These are phyloP conservation scores for Aureobasidium uvarum DNA, from an alignment of 2,329 filamentous ascomycete genomes.

Conservation along the genomic window DNA sequence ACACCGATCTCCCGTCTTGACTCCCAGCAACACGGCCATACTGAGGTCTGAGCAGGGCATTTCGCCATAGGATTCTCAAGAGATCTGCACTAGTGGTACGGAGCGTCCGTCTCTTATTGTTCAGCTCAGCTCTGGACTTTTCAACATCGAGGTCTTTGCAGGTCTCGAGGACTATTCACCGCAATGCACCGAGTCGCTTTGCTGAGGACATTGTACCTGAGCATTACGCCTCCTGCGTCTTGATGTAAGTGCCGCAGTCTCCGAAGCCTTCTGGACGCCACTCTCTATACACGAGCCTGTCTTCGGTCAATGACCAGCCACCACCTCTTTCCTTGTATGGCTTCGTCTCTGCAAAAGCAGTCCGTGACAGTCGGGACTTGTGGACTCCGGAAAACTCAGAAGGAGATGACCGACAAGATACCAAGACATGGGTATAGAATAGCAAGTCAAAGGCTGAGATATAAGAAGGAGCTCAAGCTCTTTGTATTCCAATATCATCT, in stretches of 20 bases:
- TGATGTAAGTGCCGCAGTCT: constrained; percentile 9
- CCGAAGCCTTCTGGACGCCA: background rate
- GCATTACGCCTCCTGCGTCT: background rate
- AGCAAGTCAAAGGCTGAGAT: constrained; percentile 5
- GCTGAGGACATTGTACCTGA: background rate
- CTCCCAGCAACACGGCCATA: constrained; percentile 4
- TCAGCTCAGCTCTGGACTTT: constrained; percentile 17
- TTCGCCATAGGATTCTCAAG: background rate
- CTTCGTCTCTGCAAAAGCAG: background rate
- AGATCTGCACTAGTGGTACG: constrained; percentile 7
- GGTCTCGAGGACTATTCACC: background rate
- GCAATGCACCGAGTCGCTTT: background rate
- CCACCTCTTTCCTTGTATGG: constrained; percentile 16
- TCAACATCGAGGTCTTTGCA: background rate
- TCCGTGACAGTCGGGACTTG: background rate
- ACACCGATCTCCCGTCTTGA: constrained; percentile 10
- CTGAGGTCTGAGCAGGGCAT: background rate
- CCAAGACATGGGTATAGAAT: constrained; percentile 1
- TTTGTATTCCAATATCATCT: background rate
- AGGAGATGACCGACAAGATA: constrained; percentile 9
- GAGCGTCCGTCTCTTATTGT: constrained; percentile 17
- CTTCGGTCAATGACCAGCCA: constrained; percentile 5
- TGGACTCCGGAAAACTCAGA: background rate
- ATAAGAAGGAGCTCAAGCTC: constrained; percentile 1
- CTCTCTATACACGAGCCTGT: constrained; percentile 1